Evolutionary conservation across 2,329 filamentous ascomycete genomes (phyloP).

Genomic region (Botrytis aclada): DNA sequence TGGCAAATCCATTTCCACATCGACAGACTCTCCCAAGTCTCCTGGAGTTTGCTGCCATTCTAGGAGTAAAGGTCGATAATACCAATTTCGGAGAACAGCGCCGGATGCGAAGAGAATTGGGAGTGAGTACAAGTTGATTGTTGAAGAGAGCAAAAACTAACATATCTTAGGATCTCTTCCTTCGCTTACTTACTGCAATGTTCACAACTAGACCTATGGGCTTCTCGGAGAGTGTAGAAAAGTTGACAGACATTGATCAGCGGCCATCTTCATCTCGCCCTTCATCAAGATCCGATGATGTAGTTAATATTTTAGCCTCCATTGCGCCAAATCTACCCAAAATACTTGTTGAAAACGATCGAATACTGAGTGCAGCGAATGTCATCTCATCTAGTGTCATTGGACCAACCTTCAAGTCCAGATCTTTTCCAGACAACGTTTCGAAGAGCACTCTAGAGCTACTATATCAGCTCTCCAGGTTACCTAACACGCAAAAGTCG

Average conservation of each 20-base stretch:
- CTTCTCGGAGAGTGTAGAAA: constrained; percentile 55
- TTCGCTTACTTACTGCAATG: constrained; percentile 83
- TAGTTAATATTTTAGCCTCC: constrained; percentile 73
- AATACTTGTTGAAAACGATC: constrained; percentile 81
- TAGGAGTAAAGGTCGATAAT: constrained; percentile 95
- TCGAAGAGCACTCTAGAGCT: constrained; percentile 68
- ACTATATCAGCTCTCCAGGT: constrained; percentile 70
- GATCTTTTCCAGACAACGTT: constrained; percentile 82
- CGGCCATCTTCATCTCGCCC: constrained; percentile 27
- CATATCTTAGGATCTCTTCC: constrained; percentile 70
- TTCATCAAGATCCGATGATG: constrained; percentile 60
- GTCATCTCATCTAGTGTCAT: constrained; percentile 83
- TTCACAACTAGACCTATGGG: constrained; percentile 85
- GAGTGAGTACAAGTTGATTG: constrained; percentile 54
- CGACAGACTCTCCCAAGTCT: constrained; percentile 83
- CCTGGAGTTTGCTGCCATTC: constrained; percentile 81
- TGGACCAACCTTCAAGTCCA: constrained; percentile 76
- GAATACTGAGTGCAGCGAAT: constrained; percentile 72
- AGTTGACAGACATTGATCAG: constrained; percentile 40
- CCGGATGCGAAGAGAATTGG: constrained; percentile 85
- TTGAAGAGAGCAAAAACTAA: not conserved
- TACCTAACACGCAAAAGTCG: constrained; percentile 77
- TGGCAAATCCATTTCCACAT: constrained; percentile 93
- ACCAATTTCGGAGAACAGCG: constrained; percentile 95
- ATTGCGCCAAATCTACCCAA: constrained; percentile 79